Conservation (phyloP, 306 rosid species). For the Senna siamea region DNA sequence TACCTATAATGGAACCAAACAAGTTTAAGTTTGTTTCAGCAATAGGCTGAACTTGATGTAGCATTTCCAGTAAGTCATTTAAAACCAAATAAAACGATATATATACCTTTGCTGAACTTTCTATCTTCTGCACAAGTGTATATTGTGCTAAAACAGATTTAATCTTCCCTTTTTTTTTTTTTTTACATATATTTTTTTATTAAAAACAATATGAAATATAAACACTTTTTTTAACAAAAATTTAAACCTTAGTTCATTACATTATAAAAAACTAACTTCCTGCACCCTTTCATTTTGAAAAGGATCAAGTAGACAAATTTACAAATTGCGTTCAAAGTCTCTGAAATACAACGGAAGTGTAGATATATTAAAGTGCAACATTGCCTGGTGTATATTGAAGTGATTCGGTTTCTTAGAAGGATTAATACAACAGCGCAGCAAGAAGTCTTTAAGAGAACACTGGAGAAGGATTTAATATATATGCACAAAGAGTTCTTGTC, state of each 20-base stretch:
- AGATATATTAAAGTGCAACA: not conserved
- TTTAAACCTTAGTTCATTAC: too few relatives aligned
- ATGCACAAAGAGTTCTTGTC: slow-evolving; percentile 31
- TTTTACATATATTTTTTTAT: too few relatives aligned
- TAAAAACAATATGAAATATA: too few relatives aligned
- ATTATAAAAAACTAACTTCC: too few relatives aligned
- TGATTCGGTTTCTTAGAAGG: not conserved
- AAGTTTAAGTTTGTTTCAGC: not conserved
- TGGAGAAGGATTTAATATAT: slow-evolving; percentile 28
- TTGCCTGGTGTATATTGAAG: not conserved
- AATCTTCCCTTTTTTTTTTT: too few relatives aligned
- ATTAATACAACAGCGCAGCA: not conserved
- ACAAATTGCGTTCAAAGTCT: not conserved
- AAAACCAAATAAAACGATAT: slow-evolving; percentile 12
- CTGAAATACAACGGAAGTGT: not conserved
- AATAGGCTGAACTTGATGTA: not conserved
- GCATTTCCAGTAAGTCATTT: not conserved
- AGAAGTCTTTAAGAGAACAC: not conserved
- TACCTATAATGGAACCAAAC: not conserved
- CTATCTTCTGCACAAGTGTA: not conserved
- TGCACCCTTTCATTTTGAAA: not conserved
- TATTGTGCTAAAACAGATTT: not conserved
- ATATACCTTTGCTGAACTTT: too few relatives aligned
- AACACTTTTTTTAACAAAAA: too few relatives aligned
- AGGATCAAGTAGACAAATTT: not conserved